Conservation (phyloP, 805 yeast genomes). For the Debaryomyces prosopidis region DNA sequence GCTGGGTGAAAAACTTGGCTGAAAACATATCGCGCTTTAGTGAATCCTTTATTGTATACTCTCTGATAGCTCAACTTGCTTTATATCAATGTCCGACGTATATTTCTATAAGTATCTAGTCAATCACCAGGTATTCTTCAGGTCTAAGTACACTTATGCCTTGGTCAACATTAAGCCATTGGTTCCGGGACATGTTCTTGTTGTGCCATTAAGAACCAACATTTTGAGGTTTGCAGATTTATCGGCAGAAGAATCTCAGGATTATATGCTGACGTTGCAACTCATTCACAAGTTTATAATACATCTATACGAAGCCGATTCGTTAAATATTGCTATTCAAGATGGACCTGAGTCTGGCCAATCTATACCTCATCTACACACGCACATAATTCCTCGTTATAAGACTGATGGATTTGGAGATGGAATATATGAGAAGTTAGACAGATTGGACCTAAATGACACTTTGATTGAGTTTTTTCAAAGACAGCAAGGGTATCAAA, state of each 20-base stretch:
- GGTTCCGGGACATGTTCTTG: constrained; percentile 89
- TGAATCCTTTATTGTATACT: background rate
- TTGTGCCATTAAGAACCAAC: constrained; percentile 71
- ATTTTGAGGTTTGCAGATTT: constrained; percentile 71
- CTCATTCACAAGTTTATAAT: constrained; percentile 67
- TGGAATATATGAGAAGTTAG: constrained; percentile 67
- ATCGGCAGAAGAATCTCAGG: constrained; percentile 68
- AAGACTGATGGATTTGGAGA: constrained; percentile 62
- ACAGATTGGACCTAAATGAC: constrained; percentile 50
- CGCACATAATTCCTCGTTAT: constrained; percentile 89
- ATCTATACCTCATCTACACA: constrained; percentile 91
- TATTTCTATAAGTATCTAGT: constrained; percentile 56
- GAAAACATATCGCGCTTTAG: background rate
- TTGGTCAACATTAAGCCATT: constrained; percentile 90
- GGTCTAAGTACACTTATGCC: constrained; percentile 70
- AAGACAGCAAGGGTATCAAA: constrained; percentile 24
- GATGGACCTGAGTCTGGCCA: constrained; percentile 98
- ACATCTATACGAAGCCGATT: constrained; percentile 69
- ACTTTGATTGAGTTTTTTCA: constrained; percentile 24
- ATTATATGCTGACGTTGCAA: constrained; percentile 77
- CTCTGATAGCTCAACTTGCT: background rate
- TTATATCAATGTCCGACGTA: constrained; percentile 21
- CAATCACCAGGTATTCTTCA: constrained; percentile 57
- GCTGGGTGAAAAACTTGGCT: no score
- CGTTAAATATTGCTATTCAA: constrained; percentile 88